A percentile compares a stretch with the other conserved stretches of the same genome.
Conservation (phyloP, 2,329 filamentous ascomycete species). For the Pezicula carpinea region DNA sequence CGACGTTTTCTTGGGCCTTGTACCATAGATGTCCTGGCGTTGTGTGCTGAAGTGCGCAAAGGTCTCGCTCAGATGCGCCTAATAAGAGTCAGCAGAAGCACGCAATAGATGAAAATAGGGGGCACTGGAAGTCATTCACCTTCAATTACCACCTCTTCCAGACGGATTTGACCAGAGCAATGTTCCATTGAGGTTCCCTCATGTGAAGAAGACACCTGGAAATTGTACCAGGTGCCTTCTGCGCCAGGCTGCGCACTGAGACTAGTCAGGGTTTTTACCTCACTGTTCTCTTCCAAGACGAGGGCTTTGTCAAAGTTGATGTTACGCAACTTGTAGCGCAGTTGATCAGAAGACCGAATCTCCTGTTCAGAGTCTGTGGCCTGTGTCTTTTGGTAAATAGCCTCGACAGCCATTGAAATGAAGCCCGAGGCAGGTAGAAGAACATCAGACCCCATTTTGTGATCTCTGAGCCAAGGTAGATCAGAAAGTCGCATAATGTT, state of each 20-base stretch:
- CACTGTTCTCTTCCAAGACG: conserved; percentile 13
- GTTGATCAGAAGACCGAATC: conserved; percentile 2
- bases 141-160: not conserved
- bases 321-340: conserved; percentile 11
- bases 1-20: conserved; percentile 9
- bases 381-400: conserved; percentile 9
- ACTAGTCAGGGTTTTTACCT: not conserved
- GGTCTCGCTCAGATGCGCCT: not conserved
- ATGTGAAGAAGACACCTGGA: conserved; percentile 21
- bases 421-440: conserved; percentile 37
- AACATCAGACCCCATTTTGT: conserved; percentile 44
- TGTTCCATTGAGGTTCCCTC: conserved; percentile 22
- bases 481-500: conserved; percentile 30
- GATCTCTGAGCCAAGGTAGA: conserved; percentile 48
- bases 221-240: conserved; percentile 20
- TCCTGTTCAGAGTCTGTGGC: not conserved
- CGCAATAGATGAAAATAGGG: not conserved
- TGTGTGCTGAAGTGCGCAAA: conserved; percentile 3
- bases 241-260: too few relatives aligned
- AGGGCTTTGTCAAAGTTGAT: conserved; percentile 17
- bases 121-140: not conserved
- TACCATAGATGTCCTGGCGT: conserved; percentile 7
- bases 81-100: not conserved
- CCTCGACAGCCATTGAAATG: conserved; percentile 17
- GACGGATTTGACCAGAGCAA: conserved; percentile 17